Percentiles rank a stretch among this genome's conserved stretches.
These are phyloP conservation scores for Peronosclerospora sorghi DNA, from an alignment of 352 stramenopile species.

Conservation along the genomic window DNA sequence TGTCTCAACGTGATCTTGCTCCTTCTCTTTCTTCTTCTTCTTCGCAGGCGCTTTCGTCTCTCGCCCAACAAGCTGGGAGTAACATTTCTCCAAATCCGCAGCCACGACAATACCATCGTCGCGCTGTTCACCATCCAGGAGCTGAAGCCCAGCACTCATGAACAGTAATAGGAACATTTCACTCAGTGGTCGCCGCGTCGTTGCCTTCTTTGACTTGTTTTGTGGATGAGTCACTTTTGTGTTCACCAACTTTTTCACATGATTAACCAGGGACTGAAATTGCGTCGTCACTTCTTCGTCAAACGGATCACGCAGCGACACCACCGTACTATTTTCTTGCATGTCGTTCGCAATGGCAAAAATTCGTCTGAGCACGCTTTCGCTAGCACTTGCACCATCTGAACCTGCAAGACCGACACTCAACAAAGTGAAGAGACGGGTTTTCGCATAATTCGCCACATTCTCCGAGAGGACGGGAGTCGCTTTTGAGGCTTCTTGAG, in stretches of 20 bases:
- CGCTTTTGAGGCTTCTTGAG: slow-evolving; percentile 15
- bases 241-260: slow-evolving; percentile 26
- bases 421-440: slow-evolving; percentile 55
- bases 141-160: slow-evolving; percentile 60
- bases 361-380: slow-evolving; percentile 40
- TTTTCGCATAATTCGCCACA: slow-evolving; percentile 38
- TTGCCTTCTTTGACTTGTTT: slow-evolving; percentile 11
- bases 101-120: slow-evolving; percentile 42
- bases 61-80: slow-evolving; percentile 33
- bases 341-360: slow-evolving; percentile 31
- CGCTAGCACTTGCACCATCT: slow-evolving; percentile 13
- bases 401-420: slow-evolving; percentile 39
- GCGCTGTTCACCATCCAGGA: slow-evolving; percentile 58
- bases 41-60: slow-evolving; percentile 15
- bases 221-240: slow-evolving; percentile 22
- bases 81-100: slow-evolving; percentile 62
- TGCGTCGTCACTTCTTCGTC: slow-evolving; percentile 18
- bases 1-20: slow-evolving; percentile 6
- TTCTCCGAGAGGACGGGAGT: slow-evolving; percentile 35
- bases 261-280: slow-evolving; percentile 7
- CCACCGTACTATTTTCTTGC: slow-evolving; percentile 9
- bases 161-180: slow-evolving; percentile 67
- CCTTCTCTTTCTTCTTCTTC: slow-evolving; percentile 28
- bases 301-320: slow-evolving; percentile 32
- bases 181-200: slow-evolving; percentile 24